Evolutionary conservation across 2,329 filamentous ascomycete species (phyloP).

Genomic region (Rugonectria rugulosa): DNA sequence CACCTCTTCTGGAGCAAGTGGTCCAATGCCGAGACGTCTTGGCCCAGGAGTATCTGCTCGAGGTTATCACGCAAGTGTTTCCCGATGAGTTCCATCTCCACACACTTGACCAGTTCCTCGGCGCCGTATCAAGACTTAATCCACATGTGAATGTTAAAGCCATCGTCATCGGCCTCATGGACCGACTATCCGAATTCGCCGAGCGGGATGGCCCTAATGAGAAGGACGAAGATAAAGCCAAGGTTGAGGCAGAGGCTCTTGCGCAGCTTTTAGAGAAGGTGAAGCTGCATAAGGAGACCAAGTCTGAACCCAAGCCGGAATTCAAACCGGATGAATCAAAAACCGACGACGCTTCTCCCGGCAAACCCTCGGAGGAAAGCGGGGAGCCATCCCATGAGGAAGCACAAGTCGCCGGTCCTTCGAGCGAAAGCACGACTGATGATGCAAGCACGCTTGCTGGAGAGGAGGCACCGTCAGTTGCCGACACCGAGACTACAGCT

Average conservation of each 20-base stretch:
- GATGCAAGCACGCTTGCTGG: slow-evolving; percentile 40
- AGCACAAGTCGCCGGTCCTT: slow-evolving; percentile 28
- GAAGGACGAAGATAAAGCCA: slow-evolving; percentile 68
- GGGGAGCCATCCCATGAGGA: slow-evolving; percentile 40
- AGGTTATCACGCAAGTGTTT: slow-evolving; percentile 99
- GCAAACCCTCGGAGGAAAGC: slow-evolving; percentile 46
- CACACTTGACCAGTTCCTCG: slow-evolving; percentile 93
- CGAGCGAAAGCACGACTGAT: slow-evolving; percentile 39
- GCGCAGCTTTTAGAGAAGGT: slow-evolving; percentile 79
- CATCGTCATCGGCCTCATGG: slow-evolving; percentile 98
- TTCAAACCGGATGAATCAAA: slow-evolving; percentile 29
- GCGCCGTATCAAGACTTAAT: slow-evolving; percentile 89
- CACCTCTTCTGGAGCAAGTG: slow-evolving; percentile 91
- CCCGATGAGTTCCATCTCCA: slow-evolving; percentile 98
- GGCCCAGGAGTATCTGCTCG: slow-evolving; percentile 95
- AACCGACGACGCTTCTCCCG: slow-evolving; percentile 24
- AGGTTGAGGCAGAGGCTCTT: slow-evolving; percentile 85
- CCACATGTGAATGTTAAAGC: slow-evolving; percentile 98
- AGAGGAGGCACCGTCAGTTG: slow-evolving; percentile 49
- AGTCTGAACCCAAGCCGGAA: slow-evolving; percentile 13
- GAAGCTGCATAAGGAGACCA: slow-evolving; percentile 67
- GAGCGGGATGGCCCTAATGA: slow-evolving; percentile 82
- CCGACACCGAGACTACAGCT: slow-evolving; percentile 57
- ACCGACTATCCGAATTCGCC: slow-evolving; percentile 93
- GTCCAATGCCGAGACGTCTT: slow-evolving; percentile 97